Evolutionary conservation across 306 rosid genomes (phyloP).

Genomic region (Cicer yamashitae): DNA sequence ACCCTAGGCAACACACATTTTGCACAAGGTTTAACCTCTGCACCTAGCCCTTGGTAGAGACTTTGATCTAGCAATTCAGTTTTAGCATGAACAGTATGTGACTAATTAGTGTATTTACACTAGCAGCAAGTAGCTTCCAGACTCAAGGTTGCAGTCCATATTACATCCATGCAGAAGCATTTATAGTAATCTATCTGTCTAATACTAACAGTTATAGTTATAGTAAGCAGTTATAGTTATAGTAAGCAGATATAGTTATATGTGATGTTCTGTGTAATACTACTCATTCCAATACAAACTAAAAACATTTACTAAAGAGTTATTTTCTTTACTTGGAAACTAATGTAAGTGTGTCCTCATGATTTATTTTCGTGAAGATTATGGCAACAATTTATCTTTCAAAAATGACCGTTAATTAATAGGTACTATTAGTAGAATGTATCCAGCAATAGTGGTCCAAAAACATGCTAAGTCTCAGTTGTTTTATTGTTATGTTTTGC

Average conservation of each 20-base stretch:
- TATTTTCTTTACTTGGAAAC: constrained; percentile 6
- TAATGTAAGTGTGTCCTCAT: constrained; percentile 8
- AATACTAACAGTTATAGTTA: neutral
- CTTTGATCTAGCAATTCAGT: neutral
- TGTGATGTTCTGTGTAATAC: neutral
- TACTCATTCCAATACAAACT: neutral
- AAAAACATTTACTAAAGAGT: neutral
- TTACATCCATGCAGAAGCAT: neutral
- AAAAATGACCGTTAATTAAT: neutral
- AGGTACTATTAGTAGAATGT: neutral
- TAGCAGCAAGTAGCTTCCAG: neutral
- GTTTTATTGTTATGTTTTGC: neutral
- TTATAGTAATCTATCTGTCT: neutral
- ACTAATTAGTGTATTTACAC: neutral
- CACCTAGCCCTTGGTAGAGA: neutral
- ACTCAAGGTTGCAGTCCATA: constrained; percentile 12
- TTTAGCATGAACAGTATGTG: neutral
- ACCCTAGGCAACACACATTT: neutral
- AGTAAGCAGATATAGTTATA: neutral
- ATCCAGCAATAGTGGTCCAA: constrained; percentile 28
- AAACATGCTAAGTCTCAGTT: neutral
- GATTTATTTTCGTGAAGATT: constrained; percentile 1
- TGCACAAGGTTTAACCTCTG: neutral
- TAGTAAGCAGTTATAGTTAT: neutral
- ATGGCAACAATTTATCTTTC: neutral